Evolutionary conservation across 805 yeast species (phyloP).

Genomic region (Yamadazyma scolyti): DNA sequence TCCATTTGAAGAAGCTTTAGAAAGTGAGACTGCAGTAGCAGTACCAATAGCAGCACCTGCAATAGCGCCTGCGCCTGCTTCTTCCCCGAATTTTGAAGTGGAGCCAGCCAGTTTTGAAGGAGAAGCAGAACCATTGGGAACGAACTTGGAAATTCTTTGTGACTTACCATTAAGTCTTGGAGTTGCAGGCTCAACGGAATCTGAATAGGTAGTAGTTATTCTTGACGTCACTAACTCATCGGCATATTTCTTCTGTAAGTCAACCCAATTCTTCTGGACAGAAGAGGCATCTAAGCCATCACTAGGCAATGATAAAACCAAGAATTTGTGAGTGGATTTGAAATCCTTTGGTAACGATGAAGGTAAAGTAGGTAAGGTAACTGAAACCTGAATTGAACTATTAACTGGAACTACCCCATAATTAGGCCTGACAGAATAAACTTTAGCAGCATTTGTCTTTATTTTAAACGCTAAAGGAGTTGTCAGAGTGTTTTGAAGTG

Average conservation of each 20-base stretch:
- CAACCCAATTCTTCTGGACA: constrained; percentile 71
- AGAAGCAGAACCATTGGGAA: constrained; percentile 10
- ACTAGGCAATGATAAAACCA: constrained; percentile 80
- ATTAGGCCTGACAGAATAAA: constrained; percentile 94
- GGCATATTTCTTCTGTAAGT: constrained; percentile 57
- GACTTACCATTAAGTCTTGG: constrained; percentile 13
- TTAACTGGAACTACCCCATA: constrained; percentile 80
- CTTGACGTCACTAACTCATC: constrained; percentile 55
- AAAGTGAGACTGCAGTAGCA: constrained; percentile 1
- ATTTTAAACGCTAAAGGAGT: constrained; percentile 84
- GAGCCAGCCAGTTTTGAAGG: not conserved
- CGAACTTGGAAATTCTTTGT: constrained; percentile 14
- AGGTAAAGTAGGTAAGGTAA: constrained; percentile 78
- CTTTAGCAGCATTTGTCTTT: constrained; percentile 94
- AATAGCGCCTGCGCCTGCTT: constrained; percentile 4
- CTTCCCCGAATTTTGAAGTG: too few relatives aligned
- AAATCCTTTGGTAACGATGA: constrained; percentile 69
- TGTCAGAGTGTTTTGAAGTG: constrained; percentile 51
- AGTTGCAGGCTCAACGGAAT: constrained; percentile 17
- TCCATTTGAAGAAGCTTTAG: not conserved
- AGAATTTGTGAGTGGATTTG: constrained; percentile 88
- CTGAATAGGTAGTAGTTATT: constrained; percentile 56
- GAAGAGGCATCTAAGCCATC: constrained; percentile 51
- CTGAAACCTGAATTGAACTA: constrained; percentile 63
- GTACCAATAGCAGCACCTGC: constrained; percentile 13